Base-by-base conservation (phyloP, 192 early-diverging fungal genomes). In the Paraglomus brasilianum region DNA sequence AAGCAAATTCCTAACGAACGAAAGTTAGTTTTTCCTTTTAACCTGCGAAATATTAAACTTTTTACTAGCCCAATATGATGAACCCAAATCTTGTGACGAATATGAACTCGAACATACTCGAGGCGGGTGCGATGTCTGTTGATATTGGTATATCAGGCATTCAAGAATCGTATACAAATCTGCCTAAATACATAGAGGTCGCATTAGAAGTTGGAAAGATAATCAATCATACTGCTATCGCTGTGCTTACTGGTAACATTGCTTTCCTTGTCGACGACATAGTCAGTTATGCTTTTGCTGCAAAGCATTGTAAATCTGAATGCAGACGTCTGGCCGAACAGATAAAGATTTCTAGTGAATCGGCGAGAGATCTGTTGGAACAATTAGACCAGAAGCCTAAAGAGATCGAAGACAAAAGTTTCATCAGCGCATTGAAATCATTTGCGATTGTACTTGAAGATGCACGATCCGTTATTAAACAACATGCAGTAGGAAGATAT, bases 371-470 rank as follows among this genome's bases (percentile, higher is more conserved):
- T 17, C 55, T 68, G 36, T 21, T 68, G 10, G 40, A 68, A 4
- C 39, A 68, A 53, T 68, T 68, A 43, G 51, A 39, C 8, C 11
- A 51, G 38, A 53, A 40, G 13, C 66, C 66, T 14, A 68, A 68
- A 43, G 66, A 68, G n/a, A 53, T 68, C n/a, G 66, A 68, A 42
- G 50, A 68, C 44, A 68, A 68, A 53, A 68, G 36, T 55, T 68
- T 68, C 30, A 21, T 11, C 8, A 36, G 19, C 15, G 66, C 66
- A 3, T 68, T 68, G 55, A 68, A 68, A 44, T 48, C 66, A 42
- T 68, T 68, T 39, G 66, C 66, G 1, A 68, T 68, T 41, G 66
- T 68, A 53, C 44, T 68, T 13, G 66, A 68, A 13, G 66, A 68
- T 68, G 66, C 50, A 22, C 50, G 66, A 39, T 39, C 66, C 2